Base-by-base conservation (phyloP, 345 rosid species). In the Eucalyptus marginata region DNA sequence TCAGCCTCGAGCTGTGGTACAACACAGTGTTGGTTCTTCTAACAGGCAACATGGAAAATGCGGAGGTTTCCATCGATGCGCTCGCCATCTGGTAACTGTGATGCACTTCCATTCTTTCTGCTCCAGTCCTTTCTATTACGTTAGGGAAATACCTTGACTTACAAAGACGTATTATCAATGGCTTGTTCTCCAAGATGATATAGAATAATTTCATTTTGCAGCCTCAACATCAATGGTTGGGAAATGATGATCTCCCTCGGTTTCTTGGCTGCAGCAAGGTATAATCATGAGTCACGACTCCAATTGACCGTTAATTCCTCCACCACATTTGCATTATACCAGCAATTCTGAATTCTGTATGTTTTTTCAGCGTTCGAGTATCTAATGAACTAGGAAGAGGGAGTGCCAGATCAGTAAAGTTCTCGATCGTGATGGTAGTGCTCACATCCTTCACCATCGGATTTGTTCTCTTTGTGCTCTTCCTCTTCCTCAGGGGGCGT, bases 171-270 rank as follows among this genome's bases (percentile, higher is more conserved):
- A 17, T 76, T 5, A 5, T 76, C 27, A 10, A 20, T 20, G 47
- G 46, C 83, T 20, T 36, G 27, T 36, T 76, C 83, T 18, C 46
- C 24, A 10, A 36, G 24, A 71, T 71, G 83, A 71, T 36, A 71
- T 16, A 40, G 13, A 20, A 20, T 31, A 36, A 56, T 66, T 64
- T 66, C 59, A 46, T 59, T 90, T 64, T 88, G 80, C 93, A 96
- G 99, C 90, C 87, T 96, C 87, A 97, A 92, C 92, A 94, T 96
- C 89, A 97, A 92, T 91, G 97, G 95, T 66, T 90, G 94, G 92
- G 98, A 96, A 89, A 95, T 96, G 96, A 96, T 97, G 98, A 93
- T 97, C 88, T 94, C 96, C 2, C 93, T 97, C 27, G 99, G 98
- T 9, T 96, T 97, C 92, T 91, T 94, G 86, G 96, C 96, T 58